Percentiles rank a stretch among this genome's conserved stretches.
Evolutionary conservation across 2,329 filamentous ascomycete species (phyloP).

Genomic region (Gaeumannomyces tritici): DNA sequence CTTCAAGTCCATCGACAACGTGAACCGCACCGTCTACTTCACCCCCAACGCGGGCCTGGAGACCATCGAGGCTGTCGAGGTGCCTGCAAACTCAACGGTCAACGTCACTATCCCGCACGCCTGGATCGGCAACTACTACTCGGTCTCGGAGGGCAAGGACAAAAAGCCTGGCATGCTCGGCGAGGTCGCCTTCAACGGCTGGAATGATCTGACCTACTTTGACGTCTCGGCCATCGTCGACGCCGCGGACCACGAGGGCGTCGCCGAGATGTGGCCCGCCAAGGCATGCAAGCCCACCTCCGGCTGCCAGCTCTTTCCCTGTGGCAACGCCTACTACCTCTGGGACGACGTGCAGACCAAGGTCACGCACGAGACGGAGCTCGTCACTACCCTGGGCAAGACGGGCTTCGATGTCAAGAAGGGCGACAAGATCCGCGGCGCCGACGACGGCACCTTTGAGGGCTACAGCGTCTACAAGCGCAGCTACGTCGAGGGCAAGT

Average conservation of each 20-base stretch:
- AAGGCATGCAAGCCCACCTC: constrained; percentile 18
- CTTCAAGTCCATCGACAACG: constrained; percentile 48
- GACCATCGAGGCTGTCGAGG: constrained; percentile 26
- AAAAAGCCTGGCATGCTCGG: constrained; percentile 27
- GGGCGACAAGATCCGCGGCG: constrained; percentile 3
- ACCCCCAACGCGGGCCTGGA: constrained; percentile 29
- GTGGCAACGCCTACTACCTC: constrained; percentile 28
- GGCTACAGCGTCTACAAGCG: constrained; percentile 8
- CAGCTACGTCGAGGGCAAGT: constrained; percentile 12
- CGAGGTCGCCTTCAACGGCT: constrained; percentile 25
- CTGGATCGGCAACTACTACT: constrained; percentile 24
- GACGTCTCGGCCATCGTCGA: constrained; percentile 37
- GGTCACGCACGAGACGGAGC: constrained; percentile 19
- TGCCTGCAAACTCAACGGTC: constrained; percentile 26
- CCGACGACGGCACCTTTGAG: constrained; percentile 1
- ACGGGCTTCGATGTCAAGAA: constrained; percentile 2
- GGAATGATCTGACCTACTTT: constrained; percentile 25
- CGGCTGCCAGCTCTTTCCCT: constrained; percentile 30
- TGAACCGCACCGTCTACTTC: constrained; percentile 39
- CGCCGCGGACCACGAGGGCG: constrained; percentile 25
- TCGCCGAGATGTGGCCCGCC: constrained; percentile 28
- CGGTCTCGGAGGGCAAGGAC: constrained; percentile 20
- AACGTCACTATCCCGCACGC: constrained; percentile 22
- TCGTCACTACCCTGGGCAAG: constrained; percentile 21
- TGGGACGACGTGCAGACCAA: constrained; percentile 30